phyloP scores from a whole-genome alignment of 352 stramenopile genomes.

The Globisporangium spiculum region DNA sequence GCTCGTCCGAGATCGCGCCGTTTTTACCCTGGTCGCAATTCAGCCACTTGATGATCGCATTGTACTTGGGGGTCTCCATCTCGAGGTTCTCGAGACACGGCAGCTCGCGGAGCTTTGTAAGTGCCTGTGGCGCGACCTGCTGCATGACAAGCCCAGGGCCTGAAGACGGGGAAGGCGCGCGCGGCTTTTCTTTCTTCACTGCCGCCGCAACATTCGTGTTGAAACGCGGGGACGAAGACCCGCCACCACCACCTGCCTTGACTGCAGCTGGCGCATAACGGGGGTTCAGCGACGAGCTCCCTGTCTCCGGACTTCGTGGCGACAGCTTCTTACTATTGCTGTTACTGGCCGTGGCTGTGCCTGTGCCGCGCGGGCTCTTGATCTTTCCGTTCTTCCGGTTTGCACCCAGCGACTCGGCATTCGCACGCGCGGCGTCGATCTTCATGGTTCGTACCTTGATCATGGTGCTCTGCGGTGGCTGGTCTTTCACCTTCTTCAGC shows the following conservation, averaged over 20 bases:
- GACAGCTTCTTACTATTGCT: conserved; percentile 3
- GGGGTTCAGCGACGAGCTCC: background rate
- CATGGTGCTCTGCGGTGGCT: background rate
- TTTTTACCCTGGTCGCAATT: conserved; percentile 49
- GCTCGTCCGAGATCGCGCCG: conserved; percentile 24
- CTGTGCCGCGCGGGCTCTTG: background rate
- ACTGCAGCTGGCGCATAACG: background rate
- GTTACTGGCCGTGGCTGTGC: background rate
- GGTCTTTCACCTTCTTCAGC: background rate
- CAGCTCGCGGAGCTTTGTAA: conserved; percentile 39
- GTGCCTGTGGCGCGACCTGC: conserved; percentile 18
- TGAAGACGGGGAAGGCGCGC: background rate
- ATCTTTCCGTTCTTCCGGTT: conserved; percentile 20
- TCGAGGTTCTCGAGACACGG: conserved; percentile 35
- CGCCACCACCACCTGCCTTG: background rate
- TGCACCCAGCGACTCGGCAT: conserved; percentile 1
- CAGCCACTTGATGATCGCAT: conserved; percentile 48
- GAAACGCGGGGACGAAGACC: background rate
- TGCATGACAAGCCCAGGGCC: conserved; percentile 6
- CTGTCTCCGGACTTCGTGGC: background rate
- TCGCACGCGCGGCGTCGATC: conserved; percentile 2
- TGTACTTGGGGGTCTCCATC: conserved; percentile 44
- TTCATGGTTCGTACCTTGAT: conserved; percentile 11
- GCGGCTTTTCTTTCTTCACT: conserved; percentile 7
- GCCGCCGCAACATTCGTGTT: background rate